Percentiles rank a stretch among this genome's conserved stretches.
phyloP scores from a whole-genome alignment of 1,139 yeast genomes.

The Chernovozyma aurita region DNA sequence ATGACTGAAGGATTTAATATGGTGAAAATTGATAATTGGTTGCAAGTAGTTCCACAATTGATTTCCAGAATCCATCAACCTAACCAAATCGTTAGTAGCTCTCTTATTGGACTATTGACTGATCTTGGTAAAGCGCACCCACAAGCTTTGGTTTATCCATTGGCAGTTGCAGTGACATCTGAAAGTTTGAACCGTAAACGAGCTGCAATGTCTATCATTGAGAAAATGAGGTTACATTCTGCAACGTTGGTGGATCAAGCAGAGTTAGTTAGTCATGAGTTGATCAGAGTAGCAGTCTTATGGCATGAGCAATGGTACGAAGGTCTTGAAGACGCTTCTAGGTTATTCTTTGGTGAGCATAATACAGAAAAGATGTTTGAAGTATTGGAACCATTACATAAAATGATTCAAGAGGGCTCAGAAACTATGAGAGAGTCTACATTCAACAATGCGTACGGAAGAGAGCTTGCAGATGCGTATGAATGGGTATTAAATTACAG shows the following conservation, averaged over 20 bases:
- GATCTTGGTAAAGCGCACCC: slow-evolving; percentile 95
- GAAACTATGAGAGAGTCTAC: slow-evolving; percentile 92
- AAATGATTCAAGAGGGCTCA: slow-evolving; percentile 79
- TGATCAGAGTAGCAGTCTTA: slow-evolving; percentile 89
- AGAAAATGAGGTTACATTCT: slow-evolving; percentile 87
- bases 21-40: slow-evolving; percentile 90
- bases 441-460: slow-evolving; percentile 88
- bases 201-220: slow-evolving; percentile 89
- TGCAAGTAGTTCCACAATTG: slow-evolving; percentile 91
- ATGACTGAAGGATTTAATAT: slow-evolving; percentile 87
- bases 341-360: slow-evolving; percentile 90
- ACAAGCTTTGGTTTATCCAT: slow-evolving; percentile 91
- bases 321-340: slow-evolving; percentile 93
- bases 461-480: slow-evolving; percentile 88
- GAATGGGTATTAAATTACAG: slow-evolving; percentile 90
- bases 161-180: slow-evolving; percentile 93
- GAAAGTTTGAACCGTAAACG: slow-evolving; percentile 85
- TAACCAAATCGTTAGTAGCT: slow-evolving; percentile 74
- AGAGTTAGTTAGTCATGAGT: slow-evolving; percentile 87
- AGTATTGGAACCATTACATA: slow-evolving; percentile 84
- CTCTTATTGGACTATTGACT: slow-evolving; percentile 74
- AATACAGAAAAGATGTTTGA: slow-evolving; percentile 93
- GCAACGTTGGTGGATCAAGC: slow-evolving; percentile 86
- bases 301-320: slow-evolving; percentile 99
- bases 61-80: slow-evolving; percentile 97